Evolutionary conservation across 108 stramenopile species (phyloP), one percentile per base, ranked within the genome.

Genomic region (Nitzschia palea): DNA sequence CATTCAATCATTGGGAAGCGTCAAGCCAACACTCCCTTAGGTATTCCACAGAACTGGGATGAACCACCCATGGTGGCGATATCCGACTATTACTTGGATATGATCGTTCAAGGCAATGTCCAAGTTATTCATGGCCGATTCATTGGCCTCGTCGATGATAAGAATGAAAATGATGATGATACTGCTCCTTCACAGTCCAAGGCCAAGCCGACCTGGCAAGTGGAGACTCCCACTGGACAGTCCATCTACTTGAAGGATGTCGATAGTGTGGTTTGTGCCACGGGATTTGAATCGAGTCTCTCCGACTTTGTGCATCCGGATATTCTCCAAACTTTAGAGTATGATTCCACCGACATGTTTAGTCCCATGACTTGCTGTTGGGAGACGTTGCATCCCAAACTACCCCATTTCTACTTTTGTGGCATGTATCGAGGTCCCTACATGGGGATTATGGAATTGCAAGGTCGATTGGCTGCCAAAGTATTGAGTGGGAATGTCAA

Each of bases 401-500:
- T 87, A 26, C 81, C 86, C 30, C 65, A 79, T 52, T 45, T 87
- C 20, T 84, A 69, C 44, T 85, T 87, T 59, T 78, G 77, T 52
- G 86, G 86, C 17, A 82, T 87, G 79, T 87, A 87, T 59, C 70
- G 84, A 61, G 86, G 86, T 10, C 82, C 86, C 2, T 87, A 87
- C 57, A 76, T 87, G 74, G 86, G 83, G 10, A 61, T 81, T 3
- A 74, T 87, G 74, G 86, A 87, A 45, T 64, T 87, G 37, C 86
- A 87, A 65, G 86, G 84, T 15, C 68, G 68, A 35, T 54, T 85
- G 32, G 81, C 77, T 17, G 86, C 84, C 20, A 57, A 57, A 36
- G 51, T 62, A 27, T 36, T 83, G 25, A 76, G 80, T 64, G 77
- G 80, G 15, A 67, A 56, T 22, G 37, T 79, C 10, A 47, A 50